Evolutionary conservation across 2,329 filamentous ascomycete species (phyloP).

Genomic region (Eutypa lata): DNA sequence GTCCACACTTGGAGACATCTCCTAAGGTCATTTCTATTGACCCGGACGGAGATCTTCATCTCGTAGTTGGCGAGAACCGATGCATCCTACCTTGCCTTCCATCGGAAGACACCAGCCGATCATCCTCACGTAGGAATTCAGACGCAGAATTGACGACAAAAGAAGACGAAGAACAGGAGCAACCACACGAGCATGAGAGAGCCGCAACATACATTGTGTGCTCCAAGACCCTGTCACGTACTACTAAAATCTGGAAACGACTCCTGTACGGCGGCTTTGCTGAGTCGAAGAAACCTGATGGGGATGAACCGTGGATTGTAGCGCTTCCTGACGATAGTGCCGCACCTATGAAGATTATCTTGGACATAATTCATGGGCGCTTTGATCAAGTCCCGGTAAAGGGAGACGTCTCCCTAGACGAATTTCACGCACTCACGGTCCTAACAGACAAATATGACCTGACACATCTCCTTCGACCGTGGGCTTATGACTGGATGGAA

Average conservation of each 20-base stretch:
- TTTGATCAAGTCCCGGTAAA: constrained; percentile 19
- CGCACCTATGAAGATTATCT: constrained; percentile 23
- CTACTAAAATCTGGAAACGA: constrained; percentile 19
- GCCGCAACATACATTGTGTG: constrained; percentile 18
- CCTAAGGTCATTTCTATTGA: constrained; percentile 4
- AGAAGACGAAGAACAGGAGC: neutral
- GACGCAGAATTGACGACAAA: too few relatives aligned
- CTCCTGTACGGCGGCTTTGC: constrained; percentile 22
- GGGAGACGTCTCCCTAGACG: neutral
- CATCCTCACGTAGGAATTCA: neutral
- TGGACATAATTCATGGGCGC: constrained; percentile 28
- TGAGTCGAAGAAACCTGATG: constrained; percentile 14
- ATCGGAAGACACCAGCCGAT: constrained; percentile 5
- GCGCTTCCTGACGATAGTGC: constrained; percentile 29
- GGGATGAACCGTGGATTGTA: constrained; percentile 13
- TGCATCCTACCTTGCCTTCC: neutral
- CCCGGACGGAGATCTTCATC: constrained; percentile 16
- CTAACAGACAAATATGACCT: constrained; percentile 25
- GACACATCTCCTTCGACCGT: constrained; percentile 17
- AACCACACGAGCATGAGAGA: constrained; percentile 4
- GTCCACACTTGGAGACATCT: neutral
- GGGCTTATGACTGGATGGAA: constrained; percentile 15
- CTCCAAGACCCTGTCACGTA: constrained; percentile 18
- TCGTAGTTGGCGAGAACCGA: constrained; percentile 9
- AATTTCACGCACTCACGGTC: constrained; percentile 19